Base-by-base conservation (phyloP, 139 green algal genomes). In the Desmodesmus armatus region DNA sequence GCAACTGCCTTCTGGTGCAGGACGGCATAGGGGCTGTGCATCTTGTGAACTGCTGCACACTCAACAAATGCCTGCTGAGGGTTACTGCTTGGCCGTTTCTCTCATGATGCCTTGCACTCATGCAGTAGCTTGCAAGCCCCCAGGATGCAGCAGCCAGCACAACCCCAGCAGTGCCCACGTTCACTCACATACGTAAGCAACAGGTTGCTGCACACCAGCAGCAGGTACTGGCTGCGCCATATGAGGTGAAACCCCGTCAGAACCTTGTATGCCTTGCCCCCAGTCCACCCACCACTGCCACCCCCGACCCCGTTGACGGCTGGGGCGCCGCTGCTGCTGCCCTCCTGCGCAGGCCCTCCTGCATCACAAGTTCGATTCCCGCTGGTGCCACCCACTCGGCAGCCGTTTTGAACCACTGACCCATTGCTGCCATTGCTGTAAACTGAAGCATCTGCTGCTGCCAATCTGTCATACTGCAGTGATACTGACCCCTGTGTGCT, bases 171-270 rank as follows among this genome's bases (percentile, higher is more conserved):
- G 21, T 21, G 53, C 53, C 17, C 53, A n/a, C n/a, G n/a, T n/a
- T 55, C 13, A 83, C 77, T 83, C 35, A 90, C 60, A 40, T 92
- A 92, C n/a, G 83, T 90, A 23, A 95, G 66, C 25, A 94, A 49
- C 33, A 97, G 89, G 91, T 95, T 94, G n/a, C 63, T 77, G 81
- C 93, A 96, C 62, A 96, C 33, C 44, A 92, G 83, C 41, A 87
- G 86, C 33, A 96, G 87, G 87, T 96, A 97, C 29, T 37, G n/a
- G 29, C 89, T 94, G 25, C 62, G 66, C 3, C 73, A 29, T 21
- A 95, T 92, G 21, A 94, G 71, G 19, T 60, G 39, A 65, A 93
- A 93, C 9, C 93, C 92, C 67, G 91, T 86, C 71, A 88, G 82
- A 29, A 90, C 41, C 49, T 80, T 62, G 39, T 29, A 51, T 3